Evolutionary conservation across 768 basidiomycete genomes (phyloP), one percentile per base, ranked within the genome.

Genomic region (Boletus patriciae): DNA sequence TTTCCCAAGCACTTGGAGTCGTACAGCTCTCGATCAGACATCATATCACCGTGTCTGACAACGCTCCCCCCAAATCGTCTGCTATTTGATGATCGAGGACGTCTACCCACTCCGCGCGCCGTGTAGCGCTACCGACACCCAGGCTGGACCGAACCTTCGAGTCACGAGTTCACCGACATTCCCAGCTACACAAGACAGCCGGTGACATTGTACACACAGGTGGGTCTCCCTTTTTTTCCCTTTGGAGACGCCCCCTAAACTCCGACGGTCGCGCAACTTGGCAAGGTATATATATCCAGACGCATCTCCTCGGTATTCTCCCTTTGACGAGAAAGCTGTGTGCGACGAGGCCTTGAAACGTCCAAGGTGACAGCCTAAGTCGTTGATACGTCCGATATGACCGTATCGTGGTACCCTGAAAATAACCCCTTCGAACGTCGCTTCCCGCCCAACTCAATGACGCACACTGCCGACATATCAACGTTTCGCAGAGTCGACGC

Each of bases 1-100:
- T 58, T 70, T 62, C 66, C 57, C 66, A 62, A 66, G 65, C 29
- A 31, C 33, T 50, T 31, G 18, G 21, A 47, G 34, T 40, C 40
- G 45, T 42, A 44, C 47, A 40, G 37, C 57, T 50, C 56, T 55
- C 54, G 37, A 45, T 16, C 61, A 19, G 25, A 25, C 25, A 25
- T 25, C 25, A 6, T 42, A 49, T 45, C 57, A 37, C 36, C 27
- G 4, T 36, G 29, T 18, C 34, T 31, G 38, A 48, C 59, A 21
- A 46, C 27, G 34, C 29, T 15, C 58, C 38, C 33, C 40, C 21
- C 27, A 19, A 29, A 13, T 2, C 9, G 18, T 16, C 34, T 16
- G 34, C 9, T 18, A 21, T 4, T 15, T 27, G 37, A 13, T n/a
- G 38, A 25, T 25, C 25, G 25, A 40, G 38, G 38, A 40, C 10